Conservation (phyloP, 2,329 filamentous ascomycete genomes). For the Aureobasidium sp. region DNA sequence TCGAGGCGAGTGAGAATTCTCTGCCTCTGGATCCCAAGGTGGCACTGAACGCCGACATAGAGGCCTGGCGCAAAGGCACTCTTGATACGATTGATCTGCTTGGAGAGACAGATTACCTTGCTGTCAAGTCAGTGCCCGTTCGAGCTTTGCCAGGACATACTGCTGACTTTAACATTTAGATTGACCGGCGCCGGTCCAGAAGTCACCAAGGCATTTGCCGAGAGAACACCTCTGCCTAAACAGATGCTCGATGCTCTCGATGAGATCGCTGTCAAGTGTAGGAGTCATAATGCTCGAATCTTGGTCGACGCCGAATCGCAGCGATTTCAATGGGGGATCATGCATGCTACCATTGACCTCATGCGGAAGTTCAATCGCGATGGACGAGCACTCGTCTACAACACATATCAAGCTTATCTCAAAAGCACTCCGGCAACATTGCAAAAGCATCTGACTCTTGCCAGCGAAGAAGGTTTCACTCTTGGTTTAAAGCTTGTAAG, state of each 20-base stretch:
- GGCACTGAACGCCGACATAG: slow-evolving; percentile 25
- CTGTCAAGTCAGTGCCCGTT: slow-evolving; percentile 39
- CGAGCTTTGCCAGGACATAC: no score
- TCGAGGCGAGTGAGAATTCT: background rate
- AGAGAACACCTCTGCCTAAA: slow-evolving; percentile 22
- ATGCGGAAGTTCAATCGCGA: slow-evolving; percentile 47
- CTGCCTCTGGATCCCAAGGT: slow-evolving; percentile 11
- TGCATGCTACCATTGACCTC: slow-evolving; percentile 47
- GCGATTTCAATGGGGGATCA: slow-evolving; percentile 45
- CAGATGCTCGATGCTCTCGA: slow-evolving; percentile 25
- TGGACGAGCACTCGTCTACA: slow-evolving; percentile 40
- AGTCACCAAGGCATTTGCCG: slow-evolving; percentile 36
- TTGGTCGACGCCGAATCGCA: slow-evolving; percentile 51
- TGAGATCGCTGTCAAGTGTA: slow-evolving; percentile 31
- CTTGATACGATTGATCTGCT: slow-evolving; percentile 48
- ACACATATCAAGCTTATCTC: slow-evolving; percentile 49
- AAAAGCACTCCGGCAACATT: slow-evolving; percentile 42
- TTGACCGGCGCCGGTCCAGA: slow-evolving; percentile 43
- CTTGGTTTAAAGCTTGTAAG: slow-evolving; percentile 48
- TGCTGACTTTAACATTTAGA: slow-evolving; percentile 22
- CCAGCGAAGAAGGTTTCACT: slow-evolving; percentile 42
- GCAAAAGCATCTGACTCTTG: slow-evolving; percentile 31
- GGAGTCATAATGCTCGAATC: slow-evolving; percentile 37
- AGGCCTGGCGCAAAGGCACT: slow-evolving; percentile 48
- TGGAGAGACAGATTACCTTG: slow-evolving; percentile 45